Evolutionary conservation across 768 basidiomycete species (phyloP), one percentile per base, ranked within the genome.

Genomic region (Russula emetica): DNA sequence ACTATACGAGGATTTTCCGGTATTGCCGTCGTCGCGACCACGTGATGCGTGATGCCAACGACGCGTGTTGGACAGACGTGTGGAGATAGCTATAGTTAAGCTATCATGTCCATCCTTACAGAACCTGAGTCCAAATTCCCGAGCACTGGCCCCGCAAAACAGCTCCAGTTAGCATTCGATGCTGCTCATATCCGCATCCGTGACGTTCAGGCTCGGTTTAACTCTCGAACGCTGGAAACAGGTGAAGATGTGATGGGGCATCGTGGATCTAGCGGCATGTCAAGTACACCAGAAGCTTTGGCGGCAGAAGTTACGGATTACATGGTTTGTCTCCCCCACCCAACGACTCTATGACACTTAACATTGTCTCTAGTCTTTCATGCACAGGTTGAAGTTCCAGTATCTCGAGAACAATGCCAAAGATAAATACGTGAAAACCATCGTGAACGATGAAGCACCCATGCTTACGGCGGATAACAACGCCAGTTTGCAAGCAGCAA

Each of bases 341-440:
- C 52, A 1, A 57, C 3, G n/a, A 10, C 24, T n/a, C 9, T 53
- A 10, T 26, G 13, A 28, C 24, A 20, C 30, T 58, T 24, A 32
- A n/a, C 2, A 14, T 45, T 40, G 20, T 55, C n/a, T 2, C 18
- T 58, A 90, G 90, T 78, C 85, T 8, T 90, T 85, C 69, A 77
- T 93, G 22, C 80, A 87, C 26, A 90, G 90, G 69, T 83, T 94
- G 30, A 95, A 95, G 74, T 93, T 92, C 70, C 88, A 90, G 67
- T 94, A 92, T 71, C 77, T 94, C 20, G 92, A 96, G 70, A 90
- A 93, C 73, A 90, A 93, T 68, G 90, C 94, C 3, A 96, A 95
- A 71, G 85, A 92, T 69, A 86, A 88, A 74, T 95, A 94, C 70
- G 80, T 94, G 69, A 88, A 88, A 72, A 86, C 85, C 0, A 93